These are phyloP conservation scores for Trichopus zeylanicus DNA, from an alignment of 116 monocot genomes.

Conservation along the genomic window DNA sequence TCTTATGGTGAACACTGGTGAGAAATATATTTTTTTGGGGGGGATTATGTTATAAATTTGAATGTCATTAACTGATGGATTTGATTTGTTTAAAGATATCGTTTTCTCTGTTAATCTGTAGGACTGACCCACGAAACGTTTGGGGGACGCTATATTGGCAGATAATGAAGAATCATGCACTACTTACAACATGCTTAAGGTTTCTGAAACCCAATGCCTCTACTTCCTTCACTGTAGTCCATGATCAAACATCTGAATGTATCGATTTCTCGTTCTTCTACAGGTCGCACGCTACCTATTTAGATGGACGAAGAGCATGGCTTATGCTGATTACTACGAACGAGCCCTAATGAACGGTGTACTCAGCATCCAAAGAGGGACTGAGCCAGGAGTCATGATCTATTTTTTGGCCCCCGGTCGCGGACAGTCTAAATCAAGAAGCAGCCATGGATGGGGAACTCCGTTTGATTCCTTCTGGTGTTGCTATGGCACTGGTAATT, in stretches of 20 bases:
- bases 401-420: conserved; percentile 87
- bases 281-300: conserved; percentile 88
- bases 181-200: conserved; percentile 99
- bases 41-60: no score
- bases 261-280: neutral
- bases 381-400: conserved; percentile 85
- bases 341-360: conserved; percentile 92
- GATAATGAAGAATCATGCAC: conserved; percentile 97
- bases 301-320: conserved; percentile 81
- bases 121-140: conserved; percentile 79
- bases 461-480: conserved; percentile 83
- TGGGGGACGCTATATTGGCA: conserved; percentile 54
- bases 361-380: conserved; percentile 79
- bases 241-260: no score
- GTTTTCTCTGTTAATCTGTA: conserved; percentile 12
- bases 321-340: conserved; percentile 94
- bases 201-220: no score
- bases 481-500: conserved; percentile 88
- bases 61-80: no score
- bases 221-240: no score
- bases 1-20: conserved; percentile 86
- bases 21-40: no score
- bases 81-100: neutral
- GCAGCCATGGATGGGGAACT: conserved; percentile 84
- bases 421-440: conserved; percentile 73